Evolutionary conservation across 345 rosid species (phyloP).

Genomic region (Eucalyptus marginata): DNA sequence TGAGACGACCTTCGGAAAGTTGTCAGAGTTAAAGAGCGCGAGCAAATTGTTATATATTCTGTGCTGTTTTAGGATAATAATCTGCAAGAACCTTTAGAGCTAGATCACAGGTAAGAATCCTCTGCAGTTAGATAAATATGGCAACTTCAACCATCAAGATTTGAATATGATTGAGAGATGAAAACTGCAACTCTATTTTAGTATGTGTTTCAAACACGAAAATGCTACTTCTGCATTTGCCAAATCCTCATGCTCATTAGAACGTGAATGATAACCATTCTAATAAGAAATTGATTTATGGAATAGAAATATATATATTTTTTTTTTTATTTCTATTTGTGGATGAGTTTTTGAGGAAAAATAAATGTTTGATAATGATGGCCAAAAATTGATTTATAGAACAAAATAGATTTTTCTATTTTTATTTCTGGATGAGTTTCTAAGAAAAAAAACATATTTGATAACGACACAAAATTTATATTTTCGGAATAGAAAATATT

Average conservation of each 20-base stretch:
- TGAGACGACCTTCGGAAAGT: neutral
- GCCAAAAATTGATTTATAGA: too few relatives aligned
- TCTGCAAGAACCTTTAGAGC: neutral
- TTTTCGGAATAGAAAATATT: rapidly evolving
- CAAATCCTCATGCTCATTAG: neutral
- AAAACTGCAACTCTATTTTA: neutral
- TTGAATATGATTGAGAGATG: neutral
- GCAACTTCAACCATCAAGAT: neutral
- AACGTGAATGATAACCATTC: rapidly evolving
- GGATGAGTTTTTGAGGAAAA: too few relatives aligned
- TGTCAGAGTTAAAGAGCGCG: neutral
- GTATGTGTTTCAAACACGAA: neutral
- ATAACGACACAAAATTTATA: too few relatives aligned
- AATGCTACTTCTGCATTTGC: neutral
- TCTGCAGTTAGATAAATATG: neutral
- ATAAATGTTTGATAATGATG: too few relatives aligned
- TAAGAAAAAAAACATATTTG: too few relatives aligned
- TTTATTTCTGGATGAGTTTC: too few relatives aligned
- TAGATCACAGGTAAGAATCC: neutral
- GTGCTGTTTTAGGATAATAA: neutral
- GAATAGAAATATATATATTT: too few relatives aligned
- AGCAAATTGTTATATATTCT: neutral
- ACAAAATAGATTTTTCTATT: too few relatives aligned
- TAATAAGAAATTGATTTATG: too few relatives aligned
- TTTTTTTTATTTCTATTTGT: too few relatives aligned